phyloP scores from a whole-genome alignment of 1,284 basidiomycete genomes.

The Rhodotorula sp. region DNA sequence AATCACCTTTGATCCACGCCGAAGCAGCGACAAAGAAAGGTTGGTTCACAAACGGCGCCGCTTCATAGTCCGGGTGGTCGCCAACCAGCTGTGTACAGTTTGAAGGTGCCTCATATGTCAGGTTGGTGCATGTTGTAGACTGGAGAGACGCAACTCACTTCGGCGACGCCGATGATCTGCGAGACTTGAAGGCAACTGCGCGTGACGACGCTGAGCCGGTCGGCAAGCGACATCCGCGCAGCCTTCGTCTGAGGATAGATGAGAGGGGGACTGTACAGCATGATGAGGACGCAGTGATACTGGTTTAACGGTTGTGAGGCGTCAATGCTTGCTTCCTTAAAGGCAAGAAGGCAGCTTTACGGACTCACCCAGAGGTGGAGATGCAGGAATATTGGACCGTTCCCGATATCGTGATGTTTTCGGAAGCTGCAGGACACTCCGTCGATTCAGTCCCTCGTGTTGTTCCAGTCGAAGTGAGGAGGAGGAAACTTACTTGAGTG shows the following conservation, averaged over 20 bases:
- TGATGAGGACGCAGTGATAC: conserved; percentile 13
- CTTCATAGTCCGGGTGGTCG: not conserved
- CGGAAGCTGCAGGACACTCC: not conserved
- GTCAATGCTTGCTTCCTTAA: not conserved
- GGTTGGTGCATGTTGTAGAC: not conserved
- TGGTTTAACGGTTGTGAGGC: no score
- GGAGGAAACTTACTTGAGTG: not conserved
- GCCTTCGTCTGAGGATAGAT: conserved; percentile 2
- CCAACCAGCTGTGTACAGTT: not conserved
- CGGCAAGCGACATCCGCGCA: conserved; percentile 2
- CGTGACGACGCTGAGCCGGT: conserved; percentile 10
- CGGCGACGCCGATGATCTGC: not conserved
- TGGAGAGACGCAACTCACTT: not conserved
- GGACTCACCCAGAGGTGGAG: conserved; percentile 8
- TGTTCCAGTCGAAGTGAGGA: not conserved
- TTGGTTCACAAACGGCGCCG: conserved; percentile 10
- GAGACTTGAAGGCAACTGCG: not conserved
- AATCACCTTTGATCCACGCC: conserved; percentile 10
- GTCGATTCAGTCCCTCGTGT: not conserved
- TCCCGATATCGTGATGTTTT: not conserved
- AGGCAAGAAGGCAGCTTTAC: not conserved
- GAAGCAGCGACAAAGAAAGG: conserved; percentile 2
- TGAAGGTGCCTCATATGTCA: no score
- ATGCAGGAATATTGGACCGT: conserved; percentile 8
- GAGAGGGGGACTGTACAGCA: conserved; percentile 9